Evolutionary conservation across 352 stramenopile species (phyloP).

Genomic region (Phytophthora kernoviae): DNA sequence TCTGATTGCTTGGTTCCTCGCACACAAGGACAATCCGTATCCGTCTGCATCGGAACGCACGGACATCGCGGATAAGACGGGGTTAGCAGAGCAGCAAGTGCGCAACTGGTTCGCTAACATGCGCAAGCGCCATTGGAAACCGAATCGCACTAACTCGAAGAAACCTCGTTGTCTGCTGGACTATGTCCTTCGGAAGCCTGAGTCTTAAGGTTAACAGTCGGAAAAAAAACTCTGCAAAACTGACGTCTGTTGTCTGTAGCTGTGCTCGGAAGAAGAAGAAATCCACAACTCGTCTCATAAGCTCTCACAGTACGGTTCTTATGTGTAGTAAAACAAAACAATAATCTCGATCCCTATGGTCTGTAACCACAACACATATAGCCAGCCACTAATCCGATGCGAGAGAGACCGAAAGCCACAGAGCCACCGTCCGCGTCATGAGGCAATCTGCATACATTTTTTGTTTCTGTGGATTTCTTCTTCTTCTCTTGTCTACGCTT

Average conservation of each 20-base stretch:
- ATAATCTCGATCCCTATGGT: too few relatives aligned
- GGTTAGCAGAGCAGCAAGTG: constrained; percentile 81
- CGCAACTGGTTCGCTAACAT: constrained; percentile 92
- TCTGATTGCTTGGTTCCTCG: constrained; percentile 85
- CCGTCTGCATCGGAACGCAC: constrained; percentile 64
- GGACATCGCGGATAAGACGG: constrained; percentile 71
- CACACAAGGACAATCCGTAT: constrained; percentile 87
- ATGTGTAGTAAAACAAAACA: too few relatives aligned
- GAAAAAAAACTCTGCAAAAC: neutral
- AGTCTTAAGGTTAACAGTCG: constrained; percentile 27
- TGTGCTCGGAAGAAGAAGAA: neutral
- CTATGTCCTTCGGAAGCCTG: constrained; percentile 71
- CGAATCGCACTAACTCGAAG: constrained; percentile 65
- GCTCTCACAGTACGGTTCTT: neutral
- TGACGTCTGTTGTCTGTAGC: neutral
- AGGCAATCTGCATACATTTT: constrained; percentile 26
- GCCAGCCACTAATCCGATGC: too few relatives aligned
- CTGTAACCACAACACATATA: too few relatives aligned
- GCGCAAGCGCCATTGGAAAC: constrained; percentile 89
- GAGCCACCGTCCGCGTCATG: neutral
- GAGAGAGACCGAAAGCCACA: too few relatives aligned
- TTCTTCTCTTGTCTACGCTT: neutral
- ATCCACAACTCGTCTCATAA: neutral
- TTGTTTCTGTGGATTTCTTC: too few relatives aligned
- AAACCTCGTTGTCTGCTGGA: constrained; percentile 83